Evolutionary conservation across 371 early-diverging fungal species (phyloP), one percentile per base, ranked within the genome.

Genomic region (Mortierella sp.): DNA sequence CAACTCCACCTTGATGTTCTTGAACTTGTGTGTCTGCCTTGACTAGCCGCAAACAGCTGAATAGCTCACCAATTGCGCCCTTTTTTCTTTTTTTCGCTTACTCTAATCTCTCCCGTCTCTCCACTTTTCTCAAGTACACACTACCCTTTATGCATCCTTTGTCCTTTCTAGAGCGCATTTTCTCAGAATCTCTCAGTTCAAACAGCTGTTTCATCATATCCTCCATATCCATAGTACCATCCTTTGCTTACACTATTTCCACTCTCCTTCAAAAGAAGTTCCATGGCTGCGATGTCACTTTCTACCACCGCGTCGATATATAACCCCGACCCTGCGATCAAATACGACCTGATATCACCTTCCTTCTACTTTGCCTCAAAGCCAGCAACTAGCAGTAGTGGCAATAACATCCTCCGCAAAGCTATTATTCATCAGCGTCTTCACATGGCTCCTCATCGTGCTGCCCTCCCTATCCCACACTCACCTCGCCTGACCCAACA

Each of bases 191-290:
- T 56, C 61, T 55, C 17, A 41, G 6, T 19, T 19, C 57, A 72
- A 72, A 65, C 72, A 72, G 61, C 72, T 72, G 72, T 72, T 65
- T 72, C 64, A 34, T 49, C 37, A 31, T n/a, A 32, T 14, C 30
- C 19, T 24, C 32, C 49, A 30, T 32, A 24, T 41, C 49, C 24
- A 27, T 27, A n/a, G n/a, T n/a, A 17, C 27, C 43, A 17, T 55
- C 42, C n/a, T 42, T 34, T 21, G 41, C 54, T 49, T 46, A 28
- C 34, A 2, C 34, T 30, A 30, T 43, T 27, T 12, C 60, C 19
- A 32, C 27, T 34, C 30, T 8, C 12, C 21, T 39, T 48, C 15
- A 17, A 28, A 56, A 19, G 14, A 37, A 39, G 19, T 44, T 34
- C 51, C 54, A 70, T 66, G 63, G 58, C 67, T 43, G 59, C 66